A percentile compares a stretch with the other conserved stretches of the same genome.
Evolutionary conservation across 2,329 filamentous ascomycete species (phyloP).

Genomic region (Claviceps sp.): DNA sequence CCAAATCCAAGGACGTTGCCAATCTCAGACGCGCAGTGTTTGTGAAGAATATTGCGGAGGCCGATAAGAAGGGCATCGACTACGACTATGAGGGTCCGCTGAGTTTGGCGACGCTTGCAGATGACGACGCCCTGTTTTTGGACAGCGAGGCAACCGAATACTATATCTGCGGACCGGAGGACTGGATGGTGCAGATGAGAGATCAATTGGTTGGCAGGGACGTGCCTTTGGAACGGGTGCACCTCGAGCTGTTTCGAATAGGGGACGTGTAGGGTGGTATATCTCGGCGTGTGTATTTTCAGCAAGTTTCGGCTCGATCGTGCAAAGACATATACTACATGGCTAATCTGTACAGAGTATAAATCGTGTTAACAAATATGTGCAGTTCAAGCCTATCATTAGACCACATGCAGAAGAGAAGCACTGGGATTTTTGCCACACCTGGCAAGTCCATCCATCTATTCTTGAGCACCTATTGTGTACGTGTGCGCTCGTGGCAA

Average conservation of each 20-base stretch:
- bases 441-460: too few relatives aligned
- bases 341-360: too few relatives aligned
- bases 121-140: constrained; percentile 35
- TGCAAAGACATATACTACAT: too few relatives aligned
- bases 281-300: too few relatives aligned
- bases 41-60: constrained; percentile 31
- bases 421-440: too few relatives aligned
- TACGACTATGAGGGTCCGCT: constrained; percentile 45
- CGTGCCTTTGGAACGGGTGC: constrained; percentile 40
- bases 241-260: constrained; percentile 51
- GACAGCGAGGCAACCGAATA: constrained; percentile 43
- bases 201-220: constrained; percentile 35
- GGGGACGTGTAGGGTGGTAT: constrained; percentile 23
- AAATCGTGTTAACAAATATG: too few relatives aligned
- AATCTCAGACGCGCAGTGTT: constrained; percentile 32
- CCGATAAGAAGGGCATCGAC: constrained; percentile 32
- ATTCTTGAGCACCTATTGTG: too few relatives aligned
- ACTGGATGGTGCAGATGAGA: constrained; percentile 51
- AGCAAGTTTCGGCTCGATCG: too few relatives aligned
- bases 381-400: too few relatives aligned
- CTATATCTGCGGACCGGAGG: constrained; percentile 53
- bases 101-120: constrained; percentile 38
- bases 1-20: constrained; percentile 12
- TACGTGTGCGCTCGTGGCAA: too few relatives aligned
- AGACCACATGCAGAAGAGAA: too few relatives aligned